phyloP scores from a whole-genome alignment of 2,329 filamentous ascomycete species.

The Didymella keratinophila region DNA sequence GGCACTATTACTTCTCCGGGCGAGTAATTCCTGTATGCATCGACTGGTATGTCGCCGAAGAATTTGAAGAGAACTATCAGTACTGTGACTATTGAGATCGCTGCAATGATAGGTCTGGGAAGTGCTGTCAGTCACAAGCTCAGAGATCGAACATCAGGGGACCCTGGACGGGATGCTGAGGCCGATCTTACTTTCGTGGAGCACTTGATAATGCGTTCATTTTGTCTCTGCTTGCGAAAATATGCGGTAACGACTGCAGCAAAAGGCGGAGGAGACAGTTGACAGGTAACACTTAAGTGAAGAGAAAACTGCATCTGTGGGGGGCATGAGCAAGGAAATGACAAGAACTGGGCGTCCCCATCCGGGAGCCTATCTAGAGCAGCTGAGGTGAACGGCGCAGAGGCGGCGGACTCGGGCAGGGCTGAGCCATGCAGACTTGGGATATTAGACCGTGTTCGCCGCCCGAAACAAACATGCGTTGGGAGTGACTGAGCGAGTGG shows the following conservation, averaged over 20 bases:
- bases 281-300: constrained; percentile 6
- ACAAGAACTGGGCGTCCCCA: constrained; percentile 12
- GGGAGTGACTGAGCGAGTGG: constrained; percentile 6
- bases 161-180: not conserved
- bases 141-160: not conserved
- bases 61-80: constrained; percentile 36
- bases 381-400: constrained; percentile 12
- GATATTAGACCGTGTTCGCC: constrained; percentile 13
- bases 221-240: constrained; percentile 6
- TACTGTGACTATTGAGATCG: constrained; percentile 28
- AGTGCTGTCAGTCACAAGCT: not conserved
- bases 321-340: constrained; percentile 20
- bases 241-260: constrained; percentile 13
- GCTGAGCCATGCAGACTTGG: constrained; percentile 15
- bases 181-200: constrained; percentile 11
- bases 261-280: constrained; percentile 7
- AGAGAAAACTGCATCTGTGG: constrained; percentile 1
- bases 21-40: constrained; percentile 38
- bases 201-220: constrained; percentile 16
- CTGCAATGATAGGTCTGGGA: constrained; percentile 33
- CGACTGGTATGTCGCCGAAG: constrained; percentile 37
- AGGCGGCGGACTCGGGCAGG: constrained; percentile 9
- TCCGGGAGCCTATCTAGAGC: constrained; percentile 19
- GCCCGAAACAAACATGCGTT: not conserved
- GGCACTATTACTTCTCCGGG: constrained; percentile 29